Percentiles rank a stretch among this genome's conserved stretches.
phyloP scores from a whole-genome alignment of 371 early-diverging fungal genomes.

The Mucor lusitanicus region DNA sequence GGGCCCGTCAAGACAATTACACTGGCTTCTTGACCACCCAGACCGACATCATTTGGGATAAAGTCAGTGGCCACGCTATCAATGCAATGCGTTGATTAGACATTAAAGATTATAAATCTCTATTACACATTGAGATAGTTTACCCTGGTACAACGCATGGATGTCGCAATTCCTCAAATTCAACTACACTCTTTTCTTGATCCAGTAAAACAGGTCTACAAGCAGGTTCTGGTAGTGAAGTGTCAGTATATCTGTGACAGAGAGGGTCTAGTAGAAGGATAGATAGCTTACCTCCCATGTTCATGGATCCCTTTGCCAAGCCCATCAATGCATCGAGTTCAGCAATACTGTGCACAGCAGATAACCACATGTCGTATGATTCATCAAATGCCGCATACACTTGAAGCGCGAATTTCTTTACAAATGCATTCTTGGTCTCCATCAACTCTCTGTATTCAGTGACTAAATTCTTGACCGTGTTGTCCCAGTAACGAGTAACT shows the following conservation, averaged over 20 bases:
- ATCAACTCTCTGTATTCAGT: conserved; percentile 77
- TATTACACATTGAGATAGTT: not conserved
- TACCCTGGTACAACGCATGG: conserved; percentile 78
- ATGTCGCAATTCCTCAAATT: conserved; percentile 83
- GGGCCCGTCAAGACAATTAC: conserved; percentile 98
- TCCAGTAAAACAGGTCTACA: conserved; percentile 83
- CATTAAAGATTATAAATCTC: not conserved
- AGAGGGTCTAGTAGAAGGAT: not conserved
- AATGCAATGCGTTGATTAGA: not conserved
- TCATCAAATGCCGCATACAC: conserved; percentile 52
- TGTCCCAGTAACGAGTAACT: conserved; percentile 88
- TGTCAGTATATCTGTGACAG: not conserved
- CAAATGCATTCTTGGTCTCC: conserved; percentile 76
- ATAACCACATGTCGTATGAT: not conserved
- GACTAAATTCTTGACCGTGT: conserved; percentile 67
- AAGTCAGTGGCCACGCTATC: conserved; percentile 69
- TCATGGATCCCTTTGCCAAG: conserved; percentile 71
- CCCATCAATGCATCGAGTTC: conserved; percentile 83
- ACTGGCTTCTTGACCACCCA: conserved; percentile 74
- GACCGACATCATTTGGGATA: conserved; percentile 90
- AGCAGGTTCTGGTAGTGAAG: conserved; percentile 46
- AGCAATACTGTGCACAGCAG: not conserved
- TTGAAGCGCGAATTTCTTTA: conserved; percentile 66
- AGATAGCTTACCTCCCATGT: conserved; percentile 61
- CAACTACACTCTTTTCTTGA: conserved; percentile 62